phyloP scores from a whole-genome alignment of 129 eudicot species.

The Escallonia rubra region DNA sequence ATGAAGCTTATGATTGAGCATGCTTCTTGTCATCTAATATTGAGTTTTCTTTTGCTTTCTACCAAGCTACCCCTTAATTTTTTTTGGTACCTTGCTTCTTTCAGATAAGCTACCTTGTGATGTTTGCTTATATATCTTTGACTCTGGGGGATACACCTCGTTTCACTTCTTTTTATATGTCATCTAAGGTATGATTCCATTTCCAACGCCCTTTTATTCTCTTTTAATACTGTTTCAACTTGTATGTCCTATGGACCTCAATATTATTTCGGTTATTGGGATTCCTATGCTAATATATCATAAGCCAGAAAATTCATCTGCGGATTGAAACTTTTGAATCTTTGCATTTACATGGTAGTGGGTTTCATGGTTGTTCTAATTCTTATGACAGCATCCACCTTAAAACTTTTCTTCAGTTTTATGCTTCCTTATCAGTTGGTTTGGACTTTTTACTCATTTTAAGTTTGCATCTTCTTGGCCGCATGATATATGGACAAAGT shows the following conservation, averaged over 20 bases:
- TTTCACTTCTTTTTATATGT: slow-evolving; percentile 66
- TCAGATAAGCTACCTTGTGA: slow-evolving; percentile 99
- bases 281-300: background rate
- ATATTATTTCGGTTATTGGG: background rate
- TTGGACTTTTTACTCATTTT: background rate
- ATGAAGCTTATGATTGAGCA: background rate
- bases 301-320: background rate
- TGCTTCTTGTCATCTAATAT: background rate
- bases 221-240: background rate
- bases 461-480: background rate
- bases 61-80: slow-evolving; percentile 9
- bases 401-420: background rate
- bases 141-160: slow-evolving; percentile 92
- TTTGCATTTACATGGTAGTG: background rate
- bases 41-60: background rate
- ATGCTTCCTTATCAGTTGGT: background rate
- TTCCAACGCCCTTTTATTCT: background rate
- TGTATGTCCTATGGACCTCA: background rate
- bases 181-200: slow-evolving; percentile 75
- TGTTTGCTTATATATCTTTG: slow-evolving; percentile 99
- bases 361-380: background rate
- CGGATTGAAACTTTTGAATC: background rate
- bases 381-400: background rate
- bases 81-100: slow-evolving; percentile 15
- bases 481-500: background rate